A percentile compares a stretch with the other conserved stretches of the same genome.
phyloP scores from a whole-genome alignment of 495 filamentous ascomycete species.

The Xylaria palmicola region DNA sequence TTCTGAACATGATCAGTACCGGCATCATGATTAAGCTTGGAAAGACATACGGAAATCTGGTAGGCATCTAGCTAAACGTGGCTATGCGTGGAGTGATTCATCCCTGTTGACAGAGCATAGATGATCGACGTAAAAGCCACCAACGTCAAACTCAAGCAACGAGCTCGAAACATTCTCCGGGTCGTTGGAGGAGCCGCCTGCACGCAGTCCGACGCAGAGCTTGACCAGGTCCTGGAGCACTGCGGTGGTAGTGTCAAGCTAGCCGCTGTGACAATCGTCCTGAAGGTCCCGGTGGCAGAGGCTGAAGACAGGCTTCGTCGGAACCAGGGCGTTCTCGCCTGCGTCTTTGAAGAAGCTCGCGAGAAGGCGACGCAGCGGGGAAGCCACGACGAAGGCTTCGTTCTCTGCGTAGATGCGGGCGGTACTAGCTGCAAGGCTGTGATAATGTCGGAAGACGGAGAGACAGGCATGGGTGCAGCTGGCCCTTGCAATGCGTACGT shows the following conservation, averaged over 20 bases:
- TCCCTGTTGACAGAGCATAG: slow-evolving; percentile 21
- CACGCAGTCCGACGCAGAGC: slow-evolving; percentile 22
- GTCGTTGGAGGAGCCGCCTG: slow-evolving; percentile 20
- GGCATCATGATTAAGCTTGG: slow-evolving; percentile 41
- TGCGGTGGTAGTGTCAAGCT: slow-evolving; percentile 38
- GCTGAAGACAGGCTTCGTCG: slow-evolving; percentile 20
- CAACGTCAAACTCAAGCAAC: slow-evolving; percentile 39
- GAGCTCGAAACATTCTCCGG: slow-evolving; percentile 38
- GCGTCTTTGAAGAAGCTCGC: slow-evolving; percentile 20
- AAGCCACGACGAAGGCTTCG: slow-evolving; percentile 3
- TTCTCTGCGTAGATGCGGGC: slow-evolving; percentile 43
- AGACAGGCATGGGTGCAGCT: slow-evolving; percentile 26
- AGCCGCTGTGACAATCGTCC: slow-evolving; percentile 34
- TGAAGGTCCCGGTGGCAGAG: slow-evolving; percentile 22
- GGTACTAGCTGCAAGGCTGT: slow-evolving; percentile 39
- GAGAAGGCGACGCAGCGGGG: neutral
- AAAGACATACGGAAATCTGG: slow-evolving; percentile 45
- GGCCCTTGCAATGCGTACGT: slow-evolving; percentile 42
- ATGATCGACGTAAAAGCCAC: slow-evolving; percentile 44
- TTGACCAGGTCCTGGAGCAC: slow-evolving; percentile 29
- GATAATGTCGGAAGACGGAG: slow-evolving; percentile 16
- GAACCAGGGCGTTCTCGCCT: slow-evolving; percentile 32
- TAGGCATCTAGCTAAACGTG: slow-evolving; percentile 17
- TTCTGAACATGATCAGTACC: slow-evolving; percentile 44
- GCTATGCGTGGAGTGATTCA: neutral